Base-by-base conservation (phyloP, 2,329 filamentous ascomycete species). In the Pseudogymnoascus sp. region DNA sequence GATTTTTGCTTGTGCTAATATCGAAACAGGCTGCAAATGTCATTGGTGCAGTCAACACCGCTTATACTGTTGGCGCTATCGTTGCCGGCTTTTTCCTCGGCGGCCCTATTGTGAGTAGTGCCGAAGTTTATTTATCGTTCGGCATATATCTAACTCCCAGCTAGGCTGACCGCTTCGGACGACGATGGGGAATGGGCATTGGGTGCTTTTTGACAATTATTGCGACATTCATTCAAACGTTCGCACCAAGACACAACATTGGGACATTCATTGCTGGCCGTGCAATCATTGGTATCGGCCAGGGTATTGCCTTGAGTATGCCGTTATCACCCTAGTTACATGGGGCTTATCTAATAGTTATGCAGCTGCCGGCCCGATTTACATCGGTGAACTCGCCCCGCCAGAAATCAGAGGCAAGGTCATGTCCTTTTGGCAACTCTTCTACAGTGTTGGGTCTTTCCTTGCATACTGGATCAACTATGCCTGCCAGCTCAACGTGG, bases 401-500 rank as follows among this genome's bases (percentile, higher is more conserved):
- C 73, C 84, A 5, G 79, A 85, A 66, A 88, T 89, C 66, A 81
- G 86, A 64, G 86, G 86, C 60, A 82, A 80, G 66, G 85, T 88
- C 72, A 88, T 88, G 86, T 82, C 83, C 2, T 87, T 88, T 70
- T 88, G 86, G 86, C 86, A 88, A 73, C 80, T 86, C 69, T 87
- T 86, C 75, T 88, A 87, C 75, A 83, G 78, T 1, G 86, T 87
- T 26, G 86, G 85, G 3, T 82, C 80, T 13, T 88, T 87, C 74
- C 83, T 88, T 67, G 85, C 83, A 61, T 86, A 84, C 76, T 79
- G 78, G 86, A 83, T 89, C 71, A 86, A 85, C 72, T 89, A 82
- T 68, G 86, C 81, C 15, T 84, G 83, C 71, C 79, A 80, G 36
- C 78, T 84, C 70, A 76, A 88, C 73, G 76, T 78, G 47, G 68